Base-by-base conservation (phyloP, 345 rosid genomes). In the Populus davidiana region DNA sequence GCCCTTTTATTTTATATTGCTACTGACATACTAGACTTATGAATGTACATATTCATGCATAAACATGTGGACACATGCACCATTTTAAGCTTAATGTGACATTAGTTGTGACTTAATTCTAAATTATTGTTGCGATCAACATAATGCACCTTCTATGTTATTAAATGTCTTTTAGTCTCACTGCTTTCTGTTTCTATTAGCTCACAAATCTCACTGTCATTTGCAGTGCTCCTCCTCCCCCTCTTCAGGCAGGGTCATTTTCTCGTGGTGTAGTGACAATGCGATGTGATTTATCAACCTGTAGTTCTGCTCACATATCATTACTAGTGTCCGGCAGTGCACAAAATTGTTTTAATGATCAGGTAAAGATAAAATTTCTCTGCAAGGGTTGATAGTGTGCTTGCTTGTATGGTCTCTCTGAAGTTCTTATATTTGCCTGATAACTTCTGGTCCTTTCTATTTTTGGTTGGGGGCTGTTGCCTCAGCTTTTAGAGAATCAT, bases 191-290 rank as follows among this genome's bases (percentile, higher is more conserved):
- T 69, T 41, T 78, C 23, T 18, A 21, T 59, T 17, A 17, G 52
- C 78, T 77, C 69, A 81, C 33, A 27, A 14, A 77, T 67, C 7
- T 8, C 43, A 50, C 75, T 78, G 69, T 39, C 41, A 77, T 86
- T 76, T 88, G 77, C 90, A 96, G 99, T 92, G 98, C 99, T 78
- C 93, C 98, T 70, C 97, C 98, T 68, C 99, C 99, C 21, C 99
- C 99, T 67, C 97, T 94, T 81, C 99, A 96, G 81, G 99, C 98
- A n/a, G 99, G 98, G 79, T 81, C 97, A 80, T 94, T 92, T 85
- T 88, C 97, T 83, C 99, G 97, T 80, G 99, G 99, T 79, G 97
- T 96, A 23, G 94, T 96, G 76, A 96, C 99, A 77, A 96, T 96
- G 99, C 88, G 97, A 52, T 96, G 99, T 82, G 99, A 96, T 85